Conservation (phyloP, 192 early-diverging fungal species). For the Pilaira anomala region DNA sequence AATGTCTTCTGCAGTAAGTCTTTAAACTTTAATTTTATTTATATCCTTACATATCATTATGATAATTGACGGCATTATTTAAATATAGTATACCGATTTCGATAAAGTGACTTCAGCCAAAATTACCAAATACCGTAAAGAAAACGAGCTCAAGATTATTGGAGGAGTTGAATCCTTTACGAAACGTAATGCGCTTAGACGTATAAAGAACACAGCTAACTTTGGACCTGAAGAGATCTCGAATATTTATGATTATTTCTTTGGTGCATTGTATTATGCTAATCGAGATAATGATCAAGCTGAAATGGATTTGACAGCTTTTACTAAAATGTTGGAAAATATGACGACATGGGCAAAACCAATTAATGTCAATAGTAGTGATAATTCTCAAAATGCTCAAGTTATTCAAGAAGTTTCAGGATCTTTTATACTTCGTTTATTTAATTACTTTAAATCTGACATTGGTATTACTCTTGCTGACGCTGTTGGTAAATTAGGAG, state of each 20-base stretch:
- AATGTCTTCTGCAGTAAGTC: constrained; percentile 13
- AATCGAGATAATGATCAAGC: constrained; percentile 9
- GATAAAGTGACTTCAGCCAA: constrained; percentile 61
- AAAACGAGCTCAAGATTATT: constrained; percentile 73
- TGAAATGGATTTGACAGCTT: constrained; percentile 52
- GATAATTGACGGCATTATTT: background rate
- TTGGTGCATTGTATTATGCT: constrained; percentile 59
- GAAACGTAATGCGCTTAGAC: constrained; percentile 70
- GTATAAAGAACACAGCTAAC: constrained; percentile 56
- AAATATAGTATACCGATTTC: constrained; percentile 71
- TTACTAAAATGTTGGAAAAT: constrained; percentile 58
- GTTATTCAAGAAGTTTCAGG: background rate
- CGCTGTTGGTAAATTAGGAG: constrained; percentile 71
- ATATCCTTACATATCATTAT: constrained; percentile 6
- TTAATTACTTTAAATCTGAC: constrained; percentile 21
- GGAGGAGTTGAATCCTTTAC: constrained; percentile 78
- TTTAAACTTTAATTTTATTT: background rate
- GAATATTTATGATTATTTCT: constrained; percentile 77
- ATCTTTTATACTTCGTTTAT: constrained; percentile 25
- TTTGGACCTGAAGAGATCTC: constrained; percentile 74
- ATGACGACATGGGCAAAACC: constrained; percentile 50
- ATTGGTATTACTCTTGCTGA: constrained; percentile 55
- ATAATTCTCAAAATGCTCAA: constrained; percentile 3
- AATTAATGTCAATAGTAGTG: background rate
- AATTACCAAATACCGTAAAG: constrained; percentile 67